These are phyloP conservation scores for Niebla homalea DNA, from an alignment of 495 filamentous ascomycete species.

Conservation along the genomic window DNA sequence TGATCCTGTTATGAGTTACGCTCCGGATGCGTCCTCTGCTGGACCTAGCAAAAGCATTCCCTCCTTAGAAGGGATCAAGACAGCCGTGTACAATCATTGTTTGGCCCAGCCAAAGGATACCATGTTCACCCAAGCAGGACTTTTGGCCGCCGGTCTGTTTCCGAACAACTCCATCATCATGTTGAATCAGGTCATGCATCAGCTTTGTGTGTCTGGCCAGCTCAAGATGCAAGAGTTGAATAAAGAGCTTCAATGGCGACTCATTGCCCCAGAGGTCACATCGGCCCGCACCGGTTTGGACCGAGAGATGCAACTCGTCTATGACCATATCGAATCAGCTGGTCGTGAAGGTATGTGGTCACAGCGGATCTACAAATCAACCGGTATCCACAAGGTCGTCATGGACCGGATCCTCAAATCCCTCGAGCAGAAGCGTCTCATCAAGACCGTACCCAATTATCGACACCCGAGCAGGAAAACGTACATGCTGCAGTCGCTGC, in stretches of 20 bases:
- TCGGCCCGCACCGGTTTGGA: not conserved
- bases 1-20: not conserved
- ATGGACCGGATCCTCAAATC: conserved; percentile 63
- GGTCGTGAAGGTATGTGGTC: conserved; percentile 79
- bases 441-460: conserved; percentile 57
- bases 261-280: conserved; percentile 25
- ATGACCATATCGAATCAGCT: conserved; percentile 70
- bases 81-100: conserved; percentile 15
- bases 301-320: conserved; percentile 65
- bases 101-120: conserved; percentile 29
- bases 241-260: conserved; percentile 48
- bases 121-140: conserved; percentile 53
- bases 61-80: conserved; percentile 13
- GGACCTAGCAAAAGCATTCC: not conserved
- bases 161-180: conserved; percentile 43
- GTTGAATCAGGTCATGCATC: conserved; percentile 47
- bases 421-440: conserved; percentile 72
- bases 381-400: conserved; percentile 65
- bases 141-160: conserved; percentile 47
- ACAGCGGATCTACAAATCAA: conserved; percentile 57
- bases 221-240: conserved; percentile 46
- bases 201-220: conserved; percentile 51
- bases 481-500: conserved; percentile 52
- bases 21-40: not conserved
- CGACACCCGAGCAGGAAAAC: conserved; percentile 48